A percentile compares a stretch with the other conserved stretches of the same genome.
These are phyloP conservation scores for Stephania cephalantha DNA, from an alignment of 164 flowering plant genomes.

Conservation along the genomic window DNA sequence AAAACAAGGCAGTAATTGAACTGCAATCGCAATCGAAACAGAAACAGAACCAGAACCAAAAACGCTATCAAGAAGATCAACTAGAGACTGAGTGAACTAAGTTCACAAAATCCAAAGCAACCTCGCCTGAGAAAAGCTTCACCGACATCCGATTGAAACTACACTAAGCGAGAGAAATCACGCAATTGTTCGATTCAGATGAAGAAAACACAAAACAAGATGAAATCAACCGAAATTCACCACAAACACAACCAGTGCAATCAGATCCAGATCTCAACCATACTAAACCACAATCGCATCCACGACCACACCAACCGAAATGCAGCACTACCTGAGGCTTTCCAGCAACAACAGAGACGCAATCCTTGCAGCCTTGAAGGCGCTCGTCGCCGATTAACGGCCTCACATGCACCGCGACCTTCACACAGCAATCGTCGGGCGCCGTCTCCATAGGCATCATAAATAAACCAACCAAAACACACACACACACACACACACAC, in stretches of 20 bases:
- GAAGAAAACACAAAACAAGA: neutral
- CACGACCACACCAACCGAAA: neutral
- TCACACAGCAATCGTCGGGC: slow-evolving; percentile 83
- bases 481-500: neutral
- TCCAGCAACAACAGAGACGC: slow-evolving; percentile 71
- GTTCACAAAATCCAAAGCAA: neutral
- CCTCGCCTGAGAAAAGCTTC: neutral
- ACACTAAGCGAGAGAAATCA: neutral
- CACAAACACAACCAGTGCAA: neutral
- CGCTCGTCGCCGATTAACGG: slow-evolving; percentile 88
- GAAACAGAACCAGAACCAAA: neutral
- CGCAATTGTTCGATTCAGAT: neutral
- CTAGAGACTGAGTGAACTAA: neutral
- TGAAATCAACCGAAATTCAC: neutral
- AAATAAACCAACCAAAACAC: slow-evolving; percentile 11
- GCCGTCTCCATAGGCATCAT: slow-evolving; percentile 19
- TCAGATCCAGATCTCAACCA: slow-evolving; percentile 25
- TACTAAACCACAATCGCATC: neutral
- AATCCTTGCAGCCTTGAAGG: slow-evolving; percentile 90
- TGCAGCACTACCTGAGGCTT: slow-evolving; percentile 72
- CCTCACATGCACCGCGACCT: slow-evolving; percentile 86
- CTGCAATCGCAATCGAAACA: neutral
- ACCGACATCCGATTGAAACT: neutral
- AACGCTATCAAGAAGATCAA: neutral
- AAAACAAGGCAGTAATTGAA: neutral